Evolutionary conservation across 2,329 filamentous ascomycete species (phyloP), one percentile per base, ranked within the genome.

Genomic region (Alternaria sp.): DNA sequence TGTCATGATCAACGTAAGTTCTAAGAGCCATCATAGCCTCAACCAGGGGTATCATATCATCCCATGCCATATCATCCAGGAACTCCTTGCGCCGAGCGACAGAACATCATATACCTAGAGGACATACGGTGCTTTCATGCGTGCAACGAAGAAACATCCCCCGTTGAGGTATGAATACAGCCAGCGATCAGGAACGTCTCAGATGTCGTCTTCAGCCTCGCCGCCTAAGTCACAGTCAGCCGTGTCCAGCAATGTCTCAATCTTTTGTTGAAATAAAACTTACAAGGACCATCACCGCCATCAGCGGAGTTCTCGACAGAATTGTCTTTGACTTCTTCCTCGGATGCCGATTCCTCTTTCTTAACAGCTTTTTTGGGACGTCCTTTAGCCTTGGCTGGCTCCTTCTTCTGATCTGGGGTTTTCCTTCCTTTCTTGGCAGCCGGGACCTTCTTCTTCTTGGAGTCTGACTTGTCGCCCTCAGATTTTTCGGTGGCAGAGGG

Each of bases 281-380:
- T 56, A 71, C 70, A 64, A 18, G 65, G 11, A 14, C 56, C 65
- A 32, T 65, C 64, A n/a, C 55, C 67, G 22, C 66, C 59, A 7
- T 70, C 59, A 7, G 55, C 64, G 14, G 62, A 65, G 51, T 63
- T 12, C 1, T 61, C 54, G 16, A 38, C 49, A 9, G 52, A 47
- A 16, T 36, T 7, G 16, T 22, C 41, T 12, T 51, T 56, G 47
- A 30, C 43, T 24, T 63, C 61, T 18, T 56, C 44, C 11, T 63
- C 55, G n/a, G 52, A 47, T 5, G 39, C 54, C 18, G 32, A 48
- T 39, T 68, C 61, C 41, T 70, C 67, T 8, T 73, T 75, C 9
- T 73, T 75, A 38, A 36, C 46, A 42, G 67, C 64, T 62, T 70
- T 72, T 63, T 65, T 70, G 12, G 61, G 14, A 44, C 66, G 61